Evolutionary conservation across 2,329 filamentous ascomycete genomes (phyloP).

Genomic region (Penicillium hordei): DNA sequence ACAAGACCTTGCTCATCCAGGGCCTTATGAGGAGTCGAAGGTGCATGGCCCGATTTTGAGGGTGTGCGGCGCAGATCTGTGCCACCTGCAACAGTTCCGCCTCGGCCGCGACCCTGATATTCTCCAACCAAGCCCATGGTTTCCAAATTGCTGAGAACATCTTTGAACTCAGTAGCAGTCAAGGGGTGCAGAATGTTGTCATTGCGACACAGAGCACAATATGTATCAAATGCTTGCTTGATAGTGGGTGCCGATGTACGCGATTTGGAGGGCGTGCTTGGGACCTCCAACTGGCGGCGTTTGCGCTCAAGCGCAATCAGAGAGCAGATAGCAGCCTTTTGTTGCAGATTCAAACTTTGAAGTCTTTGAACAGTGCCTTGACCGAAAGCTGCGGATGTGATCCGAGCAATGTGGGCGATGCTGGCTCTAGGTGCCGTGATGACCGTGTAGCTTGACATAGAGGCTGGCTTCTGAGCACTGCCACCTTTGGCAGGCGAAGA

Average conservation of each 20-base stretch:
- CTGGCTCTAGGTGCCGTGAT: slow-evolving; percentile 83
- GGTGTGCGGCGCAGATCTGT: slow-evolving; percentile 62
- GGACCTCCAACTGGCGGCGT: slow-evolving; percentile 48
- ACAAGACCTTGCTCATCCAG: slow-evolving; percentile 75
- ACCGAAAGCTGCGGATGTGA: slow-evolving; percentile 85
- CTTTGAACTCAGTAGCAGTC: slow-evolving; percentile 87
- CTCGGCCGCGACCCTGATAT: slow-evolving; percentile 67
- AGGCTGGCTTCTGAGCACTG: slow-evolving; percentile 41
- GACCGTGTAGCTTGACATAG: slow-evolving; percentile 59
- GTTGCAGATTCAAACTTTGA: slow-evolving; percentile 86
- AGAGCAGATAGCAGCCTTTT: slow-evolving; percentile 90
- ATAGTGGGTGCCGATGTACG: slow-evolving; percentile 68
- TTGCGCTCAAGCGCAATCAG: slow-evolving; percentile 82
- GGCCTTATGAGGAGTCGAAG: slow-evolving; percentile 52
- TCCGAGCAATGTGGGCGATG: slow-evolving; percentile 86
- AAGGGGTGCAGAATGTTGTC: slow-evolving; percentile 89
- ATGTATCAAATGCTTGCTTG: slow-evolving; percentile 80
- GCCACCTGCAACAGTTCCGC: slow-evolving; percentile 55
- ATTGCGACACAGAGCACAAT: slow-evolving; percentile 75
- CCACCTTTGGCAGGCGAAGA: slow-evolving; percentile 50
- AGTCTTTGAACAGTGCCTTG: slow-evolving; percentile 84
- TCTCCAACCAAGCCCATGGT: slow-evolving; percentile 76
- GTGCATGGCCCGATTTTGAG: slow-evolving; percentile 63
- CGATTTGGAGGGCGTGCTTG: slow-evolving; percentile 61
- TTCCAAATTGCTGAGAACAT: slow-evolving; percentile 86